phyloP scores from a whole-genome alignment of 345 rosid species.

The Bruguiera sexangula region DNA sequence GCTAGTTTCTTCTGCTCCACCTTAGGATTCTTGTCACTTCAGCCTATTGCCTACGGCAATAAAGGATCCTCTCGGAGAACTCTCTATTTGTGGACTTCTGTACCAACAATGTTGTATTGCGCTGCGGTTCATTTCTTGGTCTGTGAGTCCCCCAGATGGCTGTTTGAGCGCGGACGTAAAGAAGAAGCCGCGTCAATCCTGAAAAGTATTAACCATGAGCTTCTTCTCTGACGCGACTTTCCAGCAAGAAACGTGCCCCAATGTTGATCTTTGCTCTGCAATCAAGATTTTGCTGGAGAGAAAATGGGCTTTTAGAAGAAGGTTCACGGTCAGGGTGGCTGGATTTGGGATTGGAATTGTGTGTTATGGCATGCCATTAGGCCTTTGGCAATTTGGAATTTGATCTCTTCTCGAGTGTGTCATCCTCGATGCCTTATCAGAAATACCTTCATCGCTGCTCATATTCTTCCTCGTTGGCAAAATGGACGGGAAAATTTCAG shows the following conservation, averaged over 20 bases:
- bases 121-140: too few species aligned
- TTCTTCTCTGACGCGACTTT: slow-evolving; percentile 34
- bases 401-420: slow-evolving; percentile 56
- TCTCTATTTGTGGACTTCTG: too few species aligned
- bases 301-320: slow-evolving; percentile 50
- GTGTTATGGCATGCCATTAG: slow-evolving; percentile 73
- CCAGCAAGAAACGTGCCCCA: slow-evolving; percentile 20
- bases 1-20: too few species aligned
- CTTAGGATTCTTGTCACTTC: too few species aligned
- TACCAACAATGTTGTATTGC: too few species aligned
- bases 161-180: slow-evolving; percentile 6
- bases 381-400: slow-evolving; percentile 46
- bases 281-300: slow-evolving; percentile 40
- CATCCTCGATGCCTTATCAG: slow-evolving; percentile 49
- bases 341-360: slow-evolving; percentile 66
- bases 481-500: slow-evolving; percentile 39
- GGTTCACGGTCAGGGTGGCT: slow-evolving; percentile 33
- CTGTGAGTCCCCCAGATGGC: slow-evolving; percentile 12
- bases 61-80: too few species aligned
- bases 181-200: slow-evolving; percentile 50
- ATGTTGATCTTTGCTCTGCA: slow-evolving; percentile 42
- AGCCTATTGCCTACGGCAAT: too few species aligned
- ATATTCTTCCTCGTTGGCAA: slow-evolving; percentile 41
- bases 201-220: slow-evolving; percentile 37
- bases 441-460: slow-evolving; percentile 52